A percentile compares a stretch with the other conserved stretches of the same genome.
These are phyloP conservation scores for Climacium dendroides DNA, from an alignment of 225 moss, liverwort and hornwort species.

Conservation along the genomic window DNA sequence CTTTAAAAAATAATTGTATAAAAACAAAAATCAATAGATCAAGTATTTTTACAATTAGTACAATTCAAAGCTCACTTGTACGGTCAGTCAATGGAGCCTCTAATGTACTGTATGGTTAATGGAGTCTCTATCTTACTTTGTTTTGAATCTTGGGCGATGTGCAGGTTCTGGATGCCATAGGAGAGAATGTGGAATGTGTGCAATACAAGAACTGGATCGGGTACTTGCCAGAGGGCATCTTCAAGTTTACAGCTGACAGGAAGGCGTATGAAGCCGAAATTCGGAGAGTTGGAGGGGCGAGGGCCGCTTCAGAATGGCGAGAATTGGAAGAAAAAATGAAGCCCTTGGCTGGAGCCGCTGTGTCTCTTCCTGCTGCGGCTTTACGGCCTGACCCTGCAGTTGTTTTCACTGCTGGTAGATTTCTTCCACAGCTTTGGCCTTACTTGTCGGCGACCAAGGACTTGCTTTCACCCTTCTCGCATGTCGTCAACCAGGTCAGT, in stretches of 20 bases:
- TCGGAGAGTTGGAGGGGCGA: conserved; percentile 45
- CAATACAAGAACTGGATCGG: conserved; percentile 80
- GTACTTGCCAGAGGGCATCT: conserved; percentile 61
- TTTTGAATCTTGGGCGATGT: neutral
- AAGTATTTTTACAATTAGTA: neutral
- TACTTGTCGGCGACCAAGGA: conserved; percentile 49
- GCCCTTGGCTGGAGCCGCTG: conserved; percentile 59
- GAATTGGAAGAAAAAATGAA: conserved; percentile 57
- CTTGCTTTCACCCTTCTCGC: conserved; percentile 57
- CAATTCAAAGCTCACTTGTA: neutral
- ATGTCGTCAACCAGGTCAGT: conserved; percentile 58
- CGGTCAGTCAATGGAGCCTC: too few relatives aligned
- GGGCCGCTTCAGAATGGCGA: conserved; percentile 63
- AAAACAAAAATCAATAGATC: too few relatives aligned
- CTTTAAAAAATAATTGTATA: neutral
- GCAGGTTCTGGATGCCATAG: conserved; percentile 70
- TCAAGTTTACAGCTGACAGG: conserved; percentile 61
- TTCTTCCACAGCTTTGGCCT: conserved; percentile 56
- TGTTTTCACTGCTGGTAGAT: conserved; percentile 59
- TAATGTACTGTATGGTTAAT: too few relatives aligned
- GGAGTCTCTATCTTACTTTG: neutral
- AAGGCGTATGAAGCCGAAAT: conserved; percentile 59
- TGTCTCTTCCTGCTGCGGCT: conserved; percentile 75
- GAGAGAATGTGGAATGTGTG: conserved; percentile 62
- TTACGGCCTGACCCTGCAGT: conserved; percentile 61